Base-by-base conservation (phyloP, 108 stramenopile genomes). In the Seminavis robusta region DNA sequence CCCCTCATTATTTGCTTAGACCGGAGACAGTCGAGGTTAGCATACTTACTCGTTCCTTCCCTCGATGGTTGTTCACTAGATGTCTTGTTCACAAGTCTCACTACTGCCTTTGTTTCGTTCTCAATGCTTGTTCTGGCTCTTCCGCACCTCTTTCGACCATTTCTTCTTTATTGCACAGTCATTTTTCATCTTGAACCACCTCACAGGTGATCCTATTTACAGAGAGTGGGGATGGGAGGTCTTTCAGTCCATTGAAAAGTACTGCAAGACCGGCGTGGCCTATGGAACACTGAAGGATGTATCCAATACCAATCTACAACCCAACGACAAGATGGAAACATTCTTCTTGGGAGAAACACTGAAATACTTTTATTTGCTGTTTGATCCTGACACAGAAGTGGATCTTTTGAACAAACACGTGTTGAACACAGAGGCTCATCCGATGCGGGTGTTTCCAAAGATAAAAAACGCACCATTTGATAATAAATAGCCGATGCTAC, bases 361-460 rank as follows among this genome's bases (percentile, higher is more conserved):
- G 41, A 98, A 98, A 65, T 98, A 98, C 76, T 59, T 97, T 1
- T 96, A 95, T 62, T 74, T 98, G 60, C 65, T 95, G 16, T 87
- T 92, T 59, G 94, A 95, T 64, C 94, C 95, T 25, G 94, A 98
- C 52, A 88, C 92, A 38, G 64, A 79, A 34, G 69, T 93, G 41
- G 88, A 93, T 69, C 53, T 93, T 24, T 56, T 92, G 50, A 70
- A 84, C 55, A 89, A 84, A 65, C 85, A 90, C 59, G 95, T 98
- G 0, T 95, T 98, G 78, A 98, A 98, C 68, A 98, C 97, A 0
- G 97, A 98, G 73, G 97, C 97, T 13, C 97, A 98, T 61, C 95
- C 97, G 9, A 21, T 94, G 49, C 54, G 71, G 21, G 67, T 77
- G 39, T 83, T 95, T 32, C 67, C 71, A n/a, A n/a, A n/a, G 7